These are phyloP conservation scores for Aspergillus fructus DNA, from an alignment of 2,329 filamentous ascomycete genomes.

Conservation along the genomic window DNA sequence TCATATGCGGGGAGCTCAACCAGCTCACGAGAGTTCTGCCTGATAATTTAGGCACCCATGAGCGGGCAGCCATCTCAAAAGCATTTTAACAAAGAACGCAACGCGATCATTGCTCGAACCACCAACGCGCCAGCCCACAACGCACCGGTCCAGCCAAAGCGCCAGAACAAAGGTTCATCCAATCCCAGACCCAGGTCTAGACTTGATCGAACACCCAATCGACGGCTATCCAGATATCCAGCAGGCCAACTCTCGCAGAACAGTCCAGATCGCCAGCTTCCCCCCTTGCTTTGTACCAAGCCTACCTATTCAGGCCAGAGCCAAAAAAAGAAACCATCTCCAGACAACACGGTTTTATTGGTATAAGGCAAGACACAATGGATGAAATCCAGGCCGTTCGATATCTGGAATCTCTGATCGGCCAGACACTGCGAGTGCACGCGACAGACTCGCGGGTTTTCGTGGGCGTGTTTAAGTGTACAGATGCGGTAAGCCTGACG, in stretches of 20 bases:
- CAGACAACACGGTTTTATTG: not conserved
- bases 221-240: not conserved
- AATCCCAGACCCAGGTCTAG: not conserved
- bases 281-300: conserved; percentile 1
- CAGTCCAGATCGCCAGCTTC: conserved; percentile 9
- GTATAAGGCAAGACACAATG: conserved; percentile 29
- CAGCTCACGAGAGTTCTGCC: not conserved
- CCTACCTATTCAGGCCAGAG: not conserved
- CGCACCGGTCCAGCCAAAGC: not conserved
- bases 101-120: not conserved
- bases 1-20: conserved; percentile 3
- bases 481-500: conserved; percentile 68
- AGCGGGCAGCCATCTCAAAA: not conserved
- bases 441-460: conserved; percentile 86
- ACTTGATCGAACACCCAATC: not conserved
- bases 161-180: not conserved
- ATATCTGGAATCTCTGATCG: conserved; percentile 62
- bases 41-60: not conserved
- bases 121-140: not conserved
- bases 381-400: conserved; percentile 35
- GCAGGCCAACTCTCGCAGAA: conserved; percentile 5
- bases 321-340: not conserved
- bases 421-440: conserved; percentile 75
- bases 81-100: not conserved
- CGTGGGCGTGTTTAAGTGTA: conserved; percentile 89